A percentile compares a stretch with the other conserved stretches of the same genome.
Conservation (phyloP, 179 eudicot genomes). For the Beta lomatogona region DNA sequence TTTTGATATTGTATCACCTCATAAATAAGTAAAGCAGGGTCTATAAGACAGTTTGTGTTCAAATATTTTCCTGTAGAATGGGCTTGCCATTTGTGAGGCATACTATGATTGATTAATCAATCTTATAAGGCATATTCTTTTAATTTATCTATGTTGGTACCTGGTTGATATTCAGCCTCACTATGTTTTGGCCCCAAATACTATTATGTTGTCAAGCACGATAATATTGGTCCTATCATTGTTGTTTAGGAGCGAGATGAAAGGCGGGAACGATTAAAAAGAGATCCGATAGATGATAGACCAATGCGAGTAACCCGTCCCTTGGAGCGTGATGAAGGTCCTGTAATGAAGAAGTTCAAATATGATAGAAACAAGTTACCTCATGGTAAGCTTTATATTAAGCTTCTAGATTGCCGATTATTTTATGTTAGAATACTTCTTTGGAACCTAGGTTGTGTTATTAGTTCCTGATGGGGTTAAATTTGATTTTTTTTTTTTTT, state of each 20-base stretch:
- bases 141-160: neutral
- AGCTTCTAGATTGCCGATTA: neutral
- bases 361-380: slow-evolving; percentile 60
- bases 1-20: neutral
- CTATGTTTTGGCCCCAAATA: neutral
- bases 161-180: neutral
- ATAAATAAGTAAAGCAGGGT: neutral
- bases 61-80: neutral
- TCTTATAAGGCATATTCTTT: neutral
- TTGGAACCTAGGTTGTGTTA: neutral
- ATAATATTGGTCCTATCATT: neutral
- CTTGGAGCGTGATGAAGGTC: slow-evolving; percentile 39
- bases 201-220: neutral
- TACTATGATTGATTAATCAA: neutral
- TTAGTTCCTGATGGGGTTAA: neutral
- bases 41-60: neutral
- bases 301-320: slow-evolving; percentile 40
- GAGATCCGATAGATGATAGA: slow-evolving; percentile 64
- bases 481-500: neutral
- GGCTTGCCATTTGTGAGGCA: neutral
- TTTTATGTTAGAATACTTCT: neutral
- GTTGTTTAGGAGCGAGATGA: slow-evolving; percentile 77
- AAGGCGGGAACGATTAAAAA: slow-evolving; percentile 56
- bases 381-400: slow-evolving; percentile 54
- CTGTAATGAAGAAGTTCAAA: slow-evolving; percentile 43